phyloP scores from a whole-genome alignment of 2,329 filamentous ascomycete species.

The Fusarium marasasianum region DNA sequence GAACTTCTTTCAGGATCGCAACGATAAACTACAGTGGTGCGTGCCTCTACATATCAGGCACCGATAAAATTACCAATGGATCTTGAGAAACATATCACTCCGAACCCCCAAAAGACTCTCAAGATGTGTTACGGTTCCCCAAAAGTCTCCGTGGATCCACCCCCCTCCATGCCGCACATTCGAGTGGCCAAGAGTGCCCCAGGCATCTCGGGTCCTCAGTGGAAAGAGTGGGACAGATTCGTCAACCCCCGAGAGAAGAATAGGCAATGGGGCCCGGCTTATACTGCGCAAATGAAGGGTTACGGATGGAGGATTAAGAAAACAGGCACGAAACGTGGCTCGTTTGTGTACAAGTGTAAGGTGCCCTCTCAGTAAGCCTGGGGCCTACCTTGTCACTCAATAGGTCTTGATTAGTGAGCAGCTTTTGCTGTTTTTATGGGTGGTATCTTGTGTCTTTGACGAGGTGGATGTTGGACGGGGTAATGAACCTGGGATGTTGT shows the following conservation, averaged over 20 bases:
- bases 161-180: fast-evolving
- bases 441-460: neutral
- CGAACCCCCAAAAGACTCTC: neutral
- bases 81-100: fast-evolving
- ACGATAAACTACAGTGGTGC: fast-evolving
- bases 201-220: neutral
- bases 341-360: neutral
- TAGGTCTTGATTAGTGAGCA: fast-evolving
- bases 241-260: neutral
- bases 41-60: fast-evolving
- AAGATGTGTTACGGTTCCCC: neutral
- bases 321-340: neutral
- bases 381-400: neutral
- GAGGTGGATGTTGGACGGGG: no score
- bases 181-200: neutral
- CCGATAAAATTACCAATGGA: no score
- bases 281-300: neutral
- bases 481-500: no score
- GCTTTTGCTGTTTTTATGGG: neutral
- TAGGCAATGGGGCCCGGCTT: neutral
- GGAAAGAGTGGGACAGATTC: neutral
- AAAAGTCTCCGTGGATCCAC: neutral
- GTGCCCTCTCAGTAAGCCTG: neutral
- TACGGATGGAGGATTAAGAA: neutral
- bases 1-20: neutral